phyloP scores from a whole-genome alignment of 1,139 yeast species.

The Kodamaea ohmeri region DNA sequence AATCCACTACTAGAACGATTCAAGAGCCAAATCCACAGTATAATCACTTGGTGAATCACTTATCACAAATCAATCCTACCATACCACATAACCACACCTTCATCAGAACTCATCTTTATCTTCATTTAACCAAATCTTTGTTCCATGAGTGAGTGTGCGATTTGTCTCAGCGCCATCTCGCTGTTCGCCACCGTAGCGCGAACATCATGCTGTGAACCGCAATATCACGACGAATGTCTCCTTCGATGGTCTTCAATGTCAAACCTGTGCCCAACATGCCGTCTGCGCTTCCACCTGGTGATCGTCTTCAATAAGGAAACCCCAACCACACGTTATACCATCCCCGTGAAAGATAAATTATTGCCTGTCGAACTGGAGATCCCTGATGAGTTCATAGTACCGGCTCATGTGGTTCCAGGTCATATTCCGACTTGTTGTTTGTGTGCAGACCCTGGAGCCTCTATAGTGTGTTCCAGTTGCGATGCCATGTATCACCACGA shows the following conservation, averaged over 20 bases:
- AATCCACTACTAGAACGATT: too few species aligned
- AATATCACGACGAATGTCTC: slow-evolving; percentile 48
- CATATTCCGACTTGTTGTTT: slow-evolving; percentile 26
- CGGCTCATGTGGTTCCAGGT: slow-evolving; percentile 15
- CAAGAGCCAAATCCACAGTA: too few species aligned
- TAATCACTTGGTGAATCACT: too few species aligned
- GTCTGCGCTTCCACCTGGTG: slow-evolving; percentile 33
- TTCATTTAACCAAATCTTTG: not conserved
- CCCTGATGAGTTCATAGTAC: slow-evolving; percentile 37
- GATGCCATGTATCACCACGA: slow-evolving; percentile 34
- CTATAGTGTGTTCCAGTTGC: slow-evolving; percentile 32
- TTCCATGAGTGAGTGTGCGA: slow-evolving; percentile 37
- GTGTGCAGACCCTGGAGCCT: slow-evolving; percentile 24
- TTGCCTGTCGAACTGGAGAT: slow-evolving; percentile 21
- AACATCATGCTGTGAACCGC: slow-evolving; percentile 35
- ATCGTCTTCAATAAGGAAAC: slow-evolving; percentile 18
- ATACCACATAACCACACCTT: not conserved
- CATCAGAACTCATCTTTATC: not conserved
- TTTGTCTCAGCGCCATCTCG: slow-evolving; percentile 44
- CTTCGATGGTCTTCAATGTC: slow-evolving; percentile 47
- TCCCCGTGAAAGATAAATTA: slow-evolving; percentile 31
- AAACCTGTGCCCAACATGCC: slow-evolving; percentile 55
- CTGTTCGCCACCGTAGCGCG: slow-evolving; percentile 28
- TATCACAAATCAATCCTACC: not conserved
- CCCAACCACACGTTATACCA: slow-evolving; percentile 10